phyloP scores from a whole-genome alignment of 164 flowering plant species.

The Piper betle region DNA sequence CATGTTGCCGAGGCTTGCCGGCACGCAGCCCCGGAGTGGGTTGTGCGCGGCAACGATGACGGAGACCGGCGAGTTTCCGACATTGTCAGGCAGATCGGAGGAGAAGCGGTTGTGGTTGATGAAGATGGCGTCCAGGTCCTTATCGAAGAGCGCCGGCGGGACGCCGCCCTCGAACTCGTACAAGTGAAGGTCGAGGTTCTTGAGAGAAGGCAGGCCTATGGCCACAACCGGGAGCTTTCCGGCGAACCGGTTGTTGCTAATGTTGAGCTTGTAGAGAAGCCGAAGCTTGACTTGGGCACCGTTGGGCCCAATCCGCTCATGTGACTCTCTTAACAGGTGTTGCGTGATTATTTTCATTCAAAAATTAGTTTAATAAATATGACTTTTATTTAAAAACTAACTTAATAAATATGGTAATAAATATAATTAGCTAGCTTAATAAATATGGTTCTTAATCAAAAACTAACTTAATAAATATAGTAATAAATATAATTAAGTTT shows the following conservation, averaged over 20 bases:
- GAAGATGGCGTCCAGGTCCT: slow-evolving; percentile 35
- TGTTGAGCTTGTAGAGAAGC: slow-evolving; percentile 18
- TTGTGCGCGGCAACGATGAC: slow-evolving; percentile 32
- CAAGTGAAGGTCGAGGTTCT: slow-evolving; percentile 40
- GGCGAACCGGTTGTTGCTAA: slow-evolving; percentile 43
- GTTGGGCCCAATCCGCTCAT: no score
- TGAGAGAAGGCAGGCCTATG: slow-evolving; percentile 25
- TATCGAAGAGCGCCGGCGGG: slow-evolving; percentile 32
- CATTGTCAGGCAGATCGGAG: slow-evolving; percentile 20
- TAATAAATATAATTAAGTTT: no score
- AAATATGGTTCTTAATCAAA: no score
- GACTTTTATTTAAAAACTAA: no score
- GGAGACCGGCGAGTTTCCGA: slow-evolving; percentile 30
- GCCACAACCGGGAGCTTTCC: slow-evolving; percentile 38
- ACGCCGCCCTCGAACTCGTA: slow-evolving; percentile 38
- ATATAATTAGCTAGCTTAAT: no score
- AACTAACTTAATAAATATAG: no score
- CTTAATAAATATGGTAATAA: no score
- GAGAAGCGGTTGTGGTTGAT: slow-evolving; percentile 36
- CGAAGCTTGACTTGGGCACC: no score
- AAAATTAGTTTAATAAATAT: no score
- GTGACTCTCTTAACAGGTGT: no score
- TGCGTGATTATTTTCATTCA: no score
- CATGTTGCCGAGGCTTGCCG: slow-evolving; percentile 36
- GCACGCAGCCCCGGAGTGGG: slow-evolving; percentile 28